These are phyloP conservation scores for Ceratocystis alfenasii DNA, from an alignment of 2,329 filamentous ascomycete species.

Conservation along the genomic window DNA sequence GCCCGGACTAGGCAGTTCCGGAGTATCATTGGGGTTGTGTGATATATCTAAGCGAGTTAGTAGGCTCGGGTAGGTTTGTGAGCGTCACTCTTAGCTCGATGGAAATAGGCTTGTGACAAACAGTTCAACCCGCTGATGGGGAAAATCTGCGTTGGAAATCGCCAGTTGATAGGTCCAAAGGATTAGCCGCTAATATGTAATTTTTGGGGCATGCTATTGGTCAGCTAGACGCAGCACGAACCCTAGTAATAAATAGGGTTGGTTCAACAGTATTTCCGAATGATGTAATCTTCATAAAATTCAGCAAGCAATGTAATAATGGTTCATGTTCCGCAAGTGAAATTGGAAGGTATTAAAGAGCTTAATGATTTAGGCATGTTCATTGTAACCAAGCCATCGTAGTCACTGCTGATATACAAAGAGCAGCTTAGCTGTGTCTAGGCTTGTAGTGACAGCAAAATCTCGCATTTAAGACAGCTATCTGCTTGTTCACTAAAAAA, in stretches of 20 bases:
- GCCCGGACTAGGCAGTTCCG: conserved; percentile 21
- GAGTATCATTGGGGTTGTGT: conserved; percentile 24
- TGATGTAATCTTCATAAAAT: no score
- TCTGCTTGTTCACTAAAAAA: not conserved
- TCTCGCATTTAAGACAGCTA: conserved; percentile 3
- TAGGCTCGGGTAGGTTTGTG: not conserved
- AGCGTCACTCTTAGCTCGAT: not conserved
- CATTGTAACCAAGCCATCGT: not conserved
- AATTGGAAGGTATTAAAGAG: not conserved
- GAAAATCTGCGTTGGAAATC: conserved; percentile 19
- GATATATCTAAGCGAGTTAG: not conserved
- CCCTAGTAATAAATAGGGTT: not conserved
- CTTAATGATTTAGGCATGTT: not conserved
- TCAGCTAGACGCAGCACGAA: not conserved
- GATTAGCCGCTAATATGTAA: not conserved
- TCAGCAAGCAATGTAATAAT: not conserved
- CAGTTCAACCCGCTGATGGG: not conserved
- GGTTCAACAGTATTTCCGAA: no score
- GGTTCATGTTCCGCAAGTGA: not conserved
- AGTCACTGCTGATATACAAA: not conserved
- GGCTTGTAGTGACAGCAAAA: not conserved
- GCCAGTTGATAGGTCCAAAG: not conserved
- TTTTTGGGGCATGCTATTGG: not conserved
- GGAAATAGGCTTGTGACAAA: not conserved
- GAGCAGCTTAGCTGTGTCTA: not conserved